Percentiles rank a stretch among this genome's conserved stretches.
Evolutionary conservation across 2,329 filamentous ascomycete genomes (phyloP).

Genomic region (Pseudocercospora fijiensis): DNA sequence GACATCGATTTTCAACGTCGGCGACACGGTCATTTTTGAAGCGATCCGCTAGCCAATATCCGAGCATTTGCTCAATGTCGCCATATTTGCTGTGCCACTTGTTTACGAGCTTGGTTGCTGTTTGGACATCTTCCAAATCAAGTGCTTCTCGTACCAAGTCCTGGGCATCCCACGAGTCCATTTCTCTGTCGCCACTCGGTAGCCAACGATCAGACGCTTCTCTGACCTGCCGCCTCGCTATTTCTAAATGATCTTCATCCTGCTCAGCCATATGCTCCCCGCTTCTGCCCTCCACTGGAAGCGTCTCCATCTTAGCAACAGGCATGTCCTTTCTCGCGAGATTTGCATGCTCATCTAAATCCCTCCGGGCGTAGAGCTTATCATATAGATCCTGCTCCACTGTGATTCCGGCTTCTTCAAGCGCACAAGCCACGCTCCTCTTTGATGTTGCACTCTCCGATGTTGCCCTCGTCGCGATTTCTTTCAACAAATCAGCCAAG

Average conservation of each 20-base stretch:
- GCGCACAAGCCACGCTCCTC: background rate
- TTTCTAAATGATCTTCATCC: background rate
- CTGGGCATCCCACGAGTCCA: slow-evolving; percentile 16
- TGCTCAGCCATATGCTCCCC: too few species aligned
- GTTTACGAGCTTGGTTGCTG: slow-evolving; percentile 12
- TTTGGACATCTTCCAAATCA: slow-evolving; percentile 1
- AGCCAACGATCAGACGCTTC: background rate
- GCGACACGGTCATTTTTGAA: background rate
- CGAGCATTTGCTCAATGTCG: slow-evolving; percentile 11
- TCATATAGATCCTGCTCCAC: slow-evolving; percentile 58
- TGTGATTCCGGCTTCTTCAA: slow-evolving; percentile 10
- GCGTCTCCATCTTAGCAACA: background rate
- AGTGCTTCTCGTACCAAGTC: slow-evolving; percentile 19
- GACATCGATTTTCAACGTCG: background rate
- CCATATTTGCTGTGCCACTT: slow-evolving; percentile 14
- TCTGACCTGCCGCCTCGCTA: background rate
- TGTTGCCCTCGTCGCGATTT: slow-evolving; percentile 22
- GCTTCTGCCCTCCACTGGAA: background rate
- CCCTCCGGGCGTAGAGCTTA: slow-evolving; percentile 3
- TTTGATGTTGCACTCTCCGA: slow-evolving; percentile 12
- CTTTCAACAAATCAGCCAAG: slow-evolving; percentile 21
- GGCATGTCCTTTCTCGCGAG: background rate
- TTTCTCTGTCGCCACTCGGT: slow-evolving; percentile 11
- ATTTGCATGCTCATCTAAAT: background rate
- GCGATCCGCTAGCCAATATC: background rate